phyloP scores from a whole-genome alignment of 208 protist genomes.

The Acanthamoeba sp. region DNA sequence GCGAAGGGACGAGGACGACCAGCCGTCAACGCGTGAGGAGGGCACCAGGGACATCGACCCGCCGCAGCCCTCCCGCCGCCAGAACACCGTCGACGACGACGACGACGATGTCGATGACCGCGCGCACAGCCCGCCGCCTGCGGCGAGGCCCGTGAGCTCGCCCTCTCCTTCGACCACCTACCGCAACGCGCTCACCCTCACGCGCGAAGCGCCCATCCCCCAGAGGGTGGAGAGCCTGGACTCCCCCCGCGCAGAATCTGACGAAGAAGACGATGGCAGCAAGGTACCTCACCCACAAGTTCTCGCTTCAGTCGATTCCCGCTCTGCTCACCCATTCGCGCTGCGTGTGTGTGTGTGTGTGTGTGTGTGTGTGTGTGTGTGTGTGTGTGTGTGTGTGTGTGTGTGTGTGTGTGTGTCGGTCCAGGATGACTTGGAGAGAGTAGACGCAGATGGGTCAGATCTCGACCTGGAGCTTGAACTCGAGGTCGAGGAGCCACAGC shows the following conservation, averaged over 20 bases:
- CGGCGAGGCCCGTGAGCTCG: neutral
- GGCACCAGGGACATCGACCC: neutral
- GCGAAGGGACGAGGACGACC: neutral
- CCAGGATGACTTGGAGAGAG: neutral
- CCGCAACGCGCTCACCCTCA: constrained; percentile 2
- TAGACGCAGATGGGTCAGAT: neutral
- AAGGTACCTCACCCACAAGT: neutral
- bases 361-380: too few relatives aligned
- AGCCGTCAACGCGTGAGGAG: neutral
- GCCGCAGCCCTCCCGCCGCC: neutral
- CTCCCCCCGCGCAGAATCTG: neutral
- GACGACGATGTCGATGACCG: neutral
- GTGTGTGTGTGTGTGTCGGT: too few relatives aligned
- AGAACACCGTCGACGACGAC: too few relatives aligned
- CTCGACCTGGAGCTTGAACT: constrained; percentile 29
- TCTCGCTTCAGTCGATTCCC: neutral
- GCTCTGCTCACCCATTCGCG: too few relatives aligned
- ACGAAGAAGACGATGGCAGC: neutral
- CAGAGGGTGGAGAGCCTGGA: constrained; percentile 50
- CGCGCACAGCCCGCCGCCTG: neutral
- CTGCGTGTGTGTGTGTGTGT: too few relatives aligned
- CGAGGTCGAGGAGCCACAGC: constrained; percentile 3
- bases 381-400: too few relatives aligned
- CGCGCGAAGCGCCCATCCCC: constrained; percentile 6
- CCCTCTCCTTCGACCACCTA: neutral